Base-by-base conservation (phyloP, 148 eudicot genomes). In the Nepenthes mirabilis region DNA sequence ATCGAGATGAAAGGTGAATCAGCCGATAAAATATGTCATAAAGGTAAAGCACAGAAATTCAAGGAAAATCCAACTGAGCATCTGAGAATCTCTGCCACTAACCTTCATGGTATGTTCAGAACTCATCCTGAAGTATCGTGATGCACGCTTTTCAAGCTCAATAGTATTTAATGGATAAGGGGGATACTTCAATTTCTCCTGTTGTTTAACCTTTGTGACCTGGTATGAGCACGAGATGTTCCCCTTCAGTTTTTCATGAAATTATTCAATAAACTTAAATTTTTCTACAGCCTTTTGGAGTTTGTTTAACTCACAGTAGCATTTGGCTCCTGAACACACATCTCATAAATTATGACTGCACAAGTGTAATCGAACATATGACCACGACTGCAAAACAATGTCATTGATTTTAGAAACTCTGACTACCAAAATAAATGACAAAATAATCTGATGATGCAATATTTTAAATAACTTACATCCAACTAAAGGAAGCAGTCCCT, bases 141-240 rank as follows among this genome's bases (percentile, higher is more conserved):
- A 94, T 57, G 99, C 97, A 49, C 99, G 97, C 62, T 86, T 94
- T 70, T 94, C 99, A 64, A 94, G 99, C 90, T 94, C 99, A 70
- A 94, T 79, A 33, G 99, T 94, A 73, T 85, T 89, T 62, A 94
- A 66, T 43, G 99, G 99, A 75, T 77, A 74, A 58, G 99, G 99
- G 65, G 99, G 95, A 70, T 81, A 72, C 71, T 94, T 89, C 51
- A 74, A 70, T 70, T 77, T 89, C 74, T 94, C 91, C 67, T 81
- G 85, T 58, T 81, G 91, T 63, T 70, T 82, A 72, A 89, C 97
- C 61, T 75, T 67, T 34, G 83, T 82, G 59, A 94, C 99, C 99
- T 93, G 75, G 56, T 52, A 64, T 51, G 23, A 47, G 36, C 56
- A 69, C 58, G 35, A 33, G 52, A 49, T 49, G 3, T 5, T 49